Evolutionary conservation across 129 eudicot species (phyloP).

Genomic region (Oenanthe sinensis): DNA sequence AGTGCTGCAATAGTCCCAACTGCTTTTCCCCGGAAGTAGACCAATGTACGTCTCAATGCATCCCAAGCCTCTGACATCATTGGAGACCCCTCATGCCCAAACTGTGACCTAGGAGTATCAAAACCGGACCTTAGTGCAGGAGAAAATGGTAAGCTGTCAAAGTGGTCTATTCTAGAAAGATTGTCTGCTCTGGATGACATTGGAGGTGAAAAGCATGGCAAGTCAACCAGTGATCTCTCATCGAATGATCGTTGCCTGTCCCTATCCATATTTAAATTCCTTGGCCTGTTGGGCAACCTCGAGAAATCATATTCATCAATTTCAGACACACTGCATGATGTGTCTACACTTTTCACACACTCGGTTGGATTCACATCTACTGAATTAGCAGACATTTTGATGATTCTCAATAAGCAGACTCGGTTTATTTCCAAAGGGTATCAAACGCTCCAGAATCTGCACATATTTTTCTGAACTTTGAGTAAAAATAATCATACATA

Average conservation of each 20-base stretch:
- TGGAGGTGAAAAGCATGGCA: slow-evolving; percentile 41
- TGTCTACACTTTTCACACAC: slow-evolving; percentile 25
- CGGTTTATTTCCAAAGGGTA: neutral
- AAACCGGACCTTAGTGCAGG: slow-evolving; percentile 56
- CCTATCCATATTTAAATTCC: slow-evolving; percentile 59
- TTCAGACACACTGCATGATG: slow-evolving; percentile 26
- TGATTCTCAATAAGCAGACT: neutral
- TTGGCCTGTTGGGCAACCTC: slow-evolving; percentile 54
- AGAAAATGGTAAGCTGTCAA: slow-evolving; percentile 32
- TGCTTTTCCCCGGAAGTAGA: slow-evolving; percentile 71
- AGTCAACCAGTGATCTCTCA: slow-evolving; percentile 61
- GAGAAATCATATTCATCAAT: slow-evolving; percentile 59
- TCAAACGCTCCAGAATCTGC: slow-evolving; percentile 26
- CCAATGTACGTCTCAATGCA: slow-evolving; percentile 68
- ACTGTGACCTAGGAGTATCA: slow-evolving; percentile 48
- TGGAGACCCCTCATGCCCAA: slow-evolving; percentile 50
- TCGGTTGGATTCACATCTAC: slow-evolving; percentile 41
- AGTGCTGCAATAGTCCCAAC: slow-evolving; percentile 96
- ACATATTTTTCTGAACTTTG: neutral
- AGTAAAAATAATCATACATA: neutral
- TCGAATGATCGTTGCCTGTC: slow-evolving; percentile 76
- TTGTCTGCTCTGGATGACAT: slow-evolving; percentile 42
- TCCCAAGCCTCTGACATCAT: slow-evolving; percentile 88
- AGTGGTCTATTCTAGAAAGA: slow-evolving; percentile 37
- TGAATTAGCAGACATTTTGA: slow-evolving; percentile 41